A percentile compares a stretch with the other conserved stretches of the same genome.
Evolutionary conservation across 495 filamentous ascomycete genomes (phyloP).

Genomic region (Penicillium verhagenii): DNA sequence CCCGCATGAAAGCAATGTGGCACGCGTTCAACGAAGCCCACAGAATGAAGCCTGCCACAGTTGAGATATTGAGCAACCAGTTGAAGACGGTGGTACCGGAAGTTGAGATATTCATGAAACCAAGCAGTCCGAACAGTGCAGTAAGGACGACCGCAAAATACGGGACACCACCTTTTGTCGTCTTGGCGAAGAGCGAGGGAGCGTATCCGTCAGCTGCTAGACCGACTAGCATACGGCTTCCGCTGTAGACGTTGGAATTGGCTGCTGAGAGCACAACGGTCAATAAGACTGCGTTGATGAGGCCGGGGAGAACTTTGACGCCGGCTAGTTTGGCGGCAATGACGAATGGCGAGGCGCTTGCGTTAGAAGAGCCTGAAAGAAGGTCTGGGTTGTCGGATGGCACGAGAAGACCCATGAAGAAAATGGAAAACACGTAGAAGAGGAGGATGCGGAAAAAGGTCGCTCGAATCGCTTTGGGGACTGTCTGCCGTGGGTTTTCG

Average conservation of each 20-base stretch:
- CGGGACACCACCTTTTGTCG: constrained; percentile 39
- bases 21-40: constrained; percentile 55
- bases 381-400: constrained; percentile 39
- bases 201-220: constrained; percentile 54
- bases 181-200: constrained; percentile 44
- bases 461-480: constrained; percentile 62
- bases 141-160: constrained; percentile 39
- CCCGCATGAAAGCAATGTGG: constrained; percentile 55
- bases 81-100: constrained; percentile 40
- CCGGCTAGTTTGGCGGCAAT: constrained; percentile 55
- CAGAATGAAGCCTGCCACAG: constrained; percentile 57
- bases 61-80: constrained; percentile 51
- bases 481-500: constrained; percentile 57
- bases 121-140: constrained; percentile 42
- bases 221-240: constrained; percentile 55
- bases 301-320: constrained; percentile 58
- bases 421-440: constrained; percentile 60
- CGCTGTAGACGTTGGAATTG: constrained; percentile 71
- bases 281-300: constrained; percentile 70
- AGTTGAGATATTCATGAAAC: constrained; percentile 42
- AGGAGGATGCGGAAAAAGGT: constrained; percentile 68
- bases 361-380: constrained; percentile 25
- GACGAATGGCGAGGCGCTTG: constrained; percentile 50
- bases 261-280: constrained; percentile 62
- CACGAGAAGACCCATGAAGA: constrained; percentile 66